Evolutionary conservation across 2,329 filamentous ascomycete genomes (phyloP).

Genomic region (Volutella citrinella): DNA sequence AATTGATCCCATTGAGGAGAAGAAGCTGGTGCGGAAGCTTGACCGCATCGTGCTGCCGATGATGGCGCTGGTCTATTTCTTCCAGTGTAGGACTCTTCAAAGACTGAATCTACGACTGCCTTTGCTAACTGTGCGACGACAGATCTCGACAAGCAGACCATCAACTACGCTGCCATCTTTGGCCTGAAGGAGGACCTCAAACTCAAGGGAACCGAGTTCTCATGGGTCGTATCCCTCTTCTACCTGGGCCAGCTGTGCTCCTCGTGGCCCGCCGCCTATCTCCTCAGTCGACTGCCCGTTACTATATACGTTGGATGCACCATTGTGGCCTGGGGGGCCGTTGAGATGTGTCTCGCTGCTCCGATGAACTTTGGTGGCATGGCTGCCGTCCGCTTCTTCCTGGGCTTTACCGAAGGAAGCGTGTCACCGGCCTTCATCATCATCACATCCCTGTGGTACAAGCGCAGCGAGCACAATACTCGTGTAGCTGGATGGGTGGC

Average conservation of each 20-base stretch:
- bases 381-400: constrained; percentile 25
- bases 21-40: constrained; percentile 13
- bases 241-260: constrained; percentile 17
- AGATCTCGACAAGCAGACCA: constrained; percentile 18
- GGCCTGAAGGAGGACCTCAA: constrained; percentile 13
- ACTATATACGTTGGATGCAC: constrained; percentile 13
- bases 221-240: constrained; percentile 15
- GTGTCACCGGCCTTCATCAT: constrained; percentile 32
- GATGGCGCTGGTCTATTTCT: constrained; percentile 18
- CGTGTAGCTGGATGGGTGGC: constrained; percentile 28
- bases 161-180: constrained; percentile 17
- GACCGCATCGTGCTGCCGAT: constrained; percentile 16
- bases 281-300: constrained; percentile 16
- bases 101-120: neutral
- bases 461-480: constrained; percentile 26
- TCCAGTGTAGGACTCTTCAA: constrained; percentile 11
- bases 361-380: constrained; percentile 20
- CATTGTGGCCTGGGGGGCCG: constrained; percentile 26
- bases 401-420: constrained; percentile 28
- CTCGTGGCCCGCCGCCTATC: constrained; percentile 14
- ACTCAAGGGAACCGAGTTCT: constrained; percentile 11
- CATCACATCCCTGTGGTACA: constrained; percentile 31
- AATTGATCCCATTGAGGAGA: constrained; percentile 15
- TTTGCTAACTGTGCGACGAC: neutral
- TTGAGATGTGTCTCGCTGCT: constrained; percentile 23